These are phyloP conservation scores for Nemophila menziesii DNA, from an alignment of 257 asterid genomes.

Conservation along the genomic window DNA sequence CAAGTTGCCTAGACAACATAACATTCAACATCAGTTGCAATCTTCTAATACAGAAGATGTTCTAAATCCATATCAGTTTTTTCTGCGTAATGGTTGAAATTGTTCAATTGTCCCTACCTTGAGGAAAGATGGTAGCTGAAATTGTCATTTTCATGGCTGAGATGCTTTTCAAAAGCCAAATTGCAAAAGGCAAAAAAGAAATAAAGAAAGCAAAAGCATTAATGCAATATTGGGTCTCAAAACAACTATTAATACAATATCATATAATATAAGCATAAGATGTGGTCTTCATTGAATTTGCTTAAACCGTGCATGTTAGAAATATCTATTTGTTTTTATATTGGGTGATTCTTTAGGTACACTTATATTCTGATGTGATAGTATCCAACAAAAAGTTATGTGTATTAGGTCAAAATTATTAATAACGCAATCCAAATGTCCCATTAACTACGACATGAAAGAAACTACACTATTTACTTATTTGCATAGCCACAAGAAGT, in stretches of 20 bases:
- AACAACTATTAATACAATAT: too few relatives aligned
- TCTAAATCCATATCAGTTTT: background rate
- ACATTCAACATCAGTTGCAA: background rate
- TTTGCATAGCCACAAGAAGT: too few relatives aligned
- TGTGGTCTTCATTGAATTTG: constrained; percentile 42
- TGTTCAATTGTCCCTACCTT: constrained; percentile 2
- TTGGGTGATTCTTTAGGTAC: constrained; percentile 15
- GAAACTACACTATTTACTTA: constrained; percentile 1
- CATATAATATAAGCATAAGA: constrained; percentile 13
- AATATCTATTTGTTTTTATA: constrained; percentile 24
- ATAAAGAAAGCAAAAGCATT: constrained; percentile 27
- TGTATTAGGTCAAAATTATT: background rate
- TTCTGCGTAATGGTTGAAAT: background rate
- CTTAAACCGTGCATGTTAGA: constrained; percentile 12
- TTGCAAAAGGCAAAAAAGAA: constrained; percentile 10
- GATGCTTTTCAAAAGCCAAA: constrained; percentile 10
- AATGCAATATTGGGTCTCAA: constrained; percentile 27
- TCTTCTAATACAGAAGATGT: background rate
- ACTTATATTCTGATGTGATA: constrained; percentile 13
- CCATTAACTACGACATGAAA: constrained; percentile 5
- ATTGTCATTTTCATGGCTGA: background rate
- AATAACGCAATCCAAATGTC: constrained; percentile 5
- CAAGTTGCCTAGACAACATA: too few relatives aligned
- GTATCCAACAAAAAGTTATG: constrained; percentile 6
- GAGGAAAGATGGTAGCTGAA: background rate